phyloP scores from a whole-genome alignment of 768 basidiomycete genomes.

The Gyrodon lividus region DNA sequence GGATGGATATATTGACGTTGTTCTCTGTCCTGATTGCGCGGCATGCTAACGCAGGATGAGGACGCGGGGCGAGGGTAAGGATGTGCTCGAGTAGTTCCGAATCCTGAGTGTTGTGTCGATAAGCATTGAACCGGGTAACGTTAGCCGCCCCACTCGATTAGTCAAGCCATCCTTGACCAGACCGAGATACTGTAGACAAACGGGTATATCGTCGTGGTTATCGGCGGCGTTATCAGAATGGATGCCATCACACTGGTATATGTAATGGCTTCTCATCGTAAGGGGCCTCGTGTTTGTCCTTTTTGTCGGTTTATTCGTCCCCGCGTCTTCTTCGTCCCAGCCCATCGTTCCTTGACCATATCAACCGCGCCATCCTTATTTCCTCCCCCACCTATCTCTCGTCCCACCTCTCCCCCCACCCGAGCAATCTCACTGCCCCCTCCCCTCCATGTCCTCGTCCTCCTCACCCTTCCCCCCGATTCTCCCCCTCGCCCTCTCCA shows the following conservation, averaged over 20 bases:
- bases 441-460: constrained; percentile 31
- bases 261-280: no score
- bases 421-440: background rate
- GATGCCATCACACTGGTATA: background rate
- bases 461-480: constrained; percentile 48
- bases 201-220: background rate
- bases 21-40: no score
- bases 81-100: no score
- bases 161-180: background rate
- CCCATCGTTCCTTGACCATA: background rate
- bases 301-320: background rate
- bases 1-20: no score
- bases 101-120: no score
- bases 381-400: constrained; percentile 43
- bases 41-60: no score
- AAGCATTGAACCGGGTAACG: no score
- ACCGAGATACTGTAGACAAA: background rate
- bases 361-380: constrained; percentile 16
- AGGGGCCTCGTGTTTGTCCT: background rate
- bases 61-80: no score
- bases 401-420: background rate
- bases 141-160: background rate
- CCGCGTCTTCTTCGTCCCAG: background rate
- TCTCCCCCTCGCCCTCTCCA: constrained; percentile 14
- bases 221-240: background rate